These are phyloP conservation scores for Penicillium mononematosum DNA, from an alignment of 495 filamentous ascomycete genomes.

Conservation along the genomic window DNA sequence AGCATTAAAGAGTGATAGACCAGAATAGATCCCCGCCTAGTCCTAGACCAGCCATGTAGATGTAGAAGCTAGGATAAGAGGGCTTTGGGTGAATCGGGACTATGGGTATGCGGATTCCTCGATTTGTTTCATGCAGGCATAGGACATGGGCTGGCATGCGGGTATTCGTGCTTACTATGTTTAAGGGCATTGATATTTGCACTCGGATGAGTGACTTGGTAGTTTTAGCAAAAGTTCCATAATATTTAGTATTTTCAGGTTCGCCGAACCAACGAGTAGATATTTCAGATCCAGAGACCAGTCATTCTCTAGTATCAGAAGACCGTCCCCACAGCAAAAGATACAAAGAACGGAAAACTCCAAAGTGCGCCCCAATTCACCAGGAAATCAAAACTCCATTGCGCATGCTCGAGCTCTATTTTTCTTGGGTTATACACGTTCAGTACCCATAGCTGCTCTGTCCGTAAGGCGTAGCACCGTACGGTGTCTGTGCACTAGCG, in stretches of 20 bases:
- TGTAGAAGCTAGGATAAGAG: not conserved
- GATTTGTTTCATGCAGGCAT: too few species aligned
- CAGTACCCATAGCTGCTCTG: constrained; percentile 55
- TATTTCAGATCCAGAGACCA: constrained; percentile 11
- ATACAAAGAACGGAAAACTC: constrained; percentile 24
- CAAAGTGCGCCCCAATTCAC: constrained; percentile 28
- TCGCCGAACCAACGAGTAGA: constrained; percentile 1
- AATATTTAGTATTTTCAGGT: constrained; percentile 6
- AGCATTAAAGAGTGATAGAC: not conserved
- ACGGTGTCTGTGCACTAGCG: constrained; percentile 56
- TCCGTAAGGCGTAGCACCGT: constrained; percentile 71
- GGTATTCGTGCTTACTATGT: not conserved
- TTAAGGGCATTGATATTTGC: too few species aligned
- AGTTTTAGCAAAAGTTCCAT: not conserved
- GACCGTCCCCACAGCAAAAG: constrained; percentile 12
- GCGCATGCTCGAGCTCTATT: constrained; percentile 25
- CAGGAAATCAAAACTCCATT: constrained; percentile 24
- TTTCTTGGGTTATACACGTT: constrained; percentile 7
- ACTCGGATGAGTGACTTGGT: not conserved
- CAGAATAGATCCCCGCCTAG: not conserved
- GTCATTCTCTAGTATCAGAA: constrained; percentile 8
- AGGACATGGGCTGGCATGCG: too few species aligned
- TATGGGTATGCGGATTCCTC: too few species aligned
- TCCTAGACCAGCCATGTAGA: not conserved
- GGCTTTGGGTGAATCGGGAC: not conserved